Conservation (phyloP, 306 rosid genomes). For the Prosopis cineraria region DNA sequence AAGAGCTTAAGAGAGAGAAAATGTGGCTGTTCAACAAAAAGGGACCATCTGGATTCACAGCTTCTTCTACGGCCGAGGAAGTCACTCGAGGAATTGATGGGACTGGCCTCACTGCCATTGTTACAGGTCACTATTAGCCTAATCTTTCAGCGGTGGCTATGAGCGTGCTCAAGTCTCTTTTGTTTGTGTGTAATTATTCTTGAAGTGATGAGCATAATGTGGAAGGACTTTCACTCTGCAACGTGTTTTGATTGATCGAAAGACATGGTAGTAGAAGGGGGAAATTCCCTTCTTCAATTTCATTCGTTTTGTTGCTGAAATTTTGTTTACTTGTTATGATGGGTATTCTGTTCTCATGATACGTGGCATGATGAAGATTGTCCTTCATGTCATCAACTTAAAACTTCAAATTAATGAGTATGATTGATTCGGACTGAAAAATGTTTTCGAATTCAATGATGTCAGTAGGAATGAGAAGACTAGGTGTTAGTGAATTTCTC, state of each 20-base stretch:
- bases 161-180: not conserved
- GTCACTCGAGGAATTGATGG: constrained; percentile 59
- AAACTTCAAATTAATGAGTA: constrained; percentile 1
- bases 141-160: no score
- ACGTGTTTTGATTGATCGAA: not conserved
- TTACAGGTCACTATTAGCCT: constrained; percentile 45
- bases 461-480: not conserved
- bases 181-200: not conserved
- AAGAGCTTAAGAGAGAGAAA: not conserved
- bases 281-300: not conserved
- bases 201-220: not conserved
- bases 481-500: not conserved
- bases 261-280: not conserved
- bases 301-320: no score
- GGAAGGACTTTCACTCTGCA: not conserved
- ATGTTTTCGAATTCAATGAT: not conserved
- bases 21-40: constrained; percentile 50
- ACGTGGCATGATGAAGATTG: not conserved
- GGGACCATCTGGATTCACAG: constrained; percentile 58
- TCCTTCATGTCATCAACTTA: constrained; percentile 3
- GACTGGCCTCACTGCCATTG: constrained; percentile 64
- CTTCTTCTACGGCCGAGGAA: constrained; percentile 60
- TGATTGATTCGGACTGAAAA: not conserved
- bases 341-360: not conserved
- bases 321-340: no score